Evolutionary conservation across 2,329 filamentous ascomycete species (phyloP), one percentile per base, ranked within the genome.

Genomic region (Fusarium albidum): DNA sequence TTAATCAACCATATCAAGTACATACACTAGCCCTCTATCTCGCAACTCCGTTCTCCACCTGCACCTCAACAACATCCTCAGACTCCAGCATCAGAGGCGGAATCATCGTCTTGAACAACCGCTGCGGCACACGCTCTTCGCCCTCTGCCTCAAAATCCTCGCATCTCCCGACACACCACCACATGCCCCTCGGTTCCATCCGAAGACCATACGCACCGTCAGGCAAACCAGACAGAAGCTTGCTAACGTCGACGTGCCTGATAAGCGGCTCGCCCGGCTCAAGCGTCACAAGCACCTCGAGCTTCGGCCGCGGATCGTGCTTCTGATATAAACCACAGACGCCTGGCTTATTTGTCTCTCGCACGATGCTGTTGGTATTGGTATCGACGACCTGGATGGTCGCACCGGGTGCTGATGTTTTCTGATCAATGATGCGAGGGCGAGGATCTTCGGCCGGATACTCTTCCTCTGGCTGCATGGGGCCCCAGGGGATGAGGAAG

Each of bases 141-240:
- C 41, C 46, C 40, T 31, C 35, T 38, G 45, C 33, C 26, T 12
- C 28, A 27, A 45, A 46, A 12, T 54, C 51, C 29, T 54, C 25
- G 25, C 51, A 49, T 29, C 34, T 35, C 31, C 51, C 45, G 21
- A 17, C 15, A 28, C 51, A 50, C 51, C 46, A 54, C 51, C 45
- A 54, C 51, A 54, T 50, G 8, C 45, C 51, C 29, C 29, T 9
- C 14, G 33, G 45, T 29, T 50, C 46, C 42, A 52, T 40, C 21
- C 37, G 49, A 34, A 52, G 35, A 35, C 42, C 13, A 31, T 42
- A 52, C 27, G 9, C 31, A 15, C 49, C 49, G 32, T 52, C 42
- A 10, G 49, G 42, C 26, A 52, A 37, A 8, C 31, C 9, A 18
- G 42, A 41, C 13, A 52, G 13, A 25, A 37, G 9, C n/a, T 18